These are phyloP conservation scores for Trifolium fragiferum DNA, from an alignment of 306 rosid species.

Conservation along the genomic window DNA sequence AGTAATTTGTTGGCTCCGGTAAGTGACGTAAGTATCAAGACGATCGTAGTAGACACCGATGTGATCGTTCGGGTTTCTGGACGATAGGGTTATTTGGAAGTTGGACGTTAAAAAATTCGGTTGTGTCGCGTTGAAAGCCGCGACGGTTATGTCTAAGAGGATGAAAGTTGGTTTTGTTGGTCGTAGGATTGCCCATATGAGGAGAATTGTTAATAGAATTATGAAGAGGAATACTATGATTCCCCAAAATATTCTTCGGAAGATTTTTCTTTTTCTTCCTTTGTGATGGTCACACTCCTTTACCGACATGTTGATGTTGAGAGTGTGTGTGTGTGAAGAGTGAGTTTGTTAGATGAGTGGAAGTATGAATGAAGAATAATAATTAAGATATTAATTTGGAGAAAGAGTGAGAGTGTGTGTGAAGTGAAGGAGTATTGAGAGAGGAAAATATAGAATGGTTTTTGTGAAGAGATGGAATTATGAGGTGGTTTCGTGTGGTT, in stretches of 20 bases:
- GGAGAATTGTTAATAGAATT: constrained; percentile 58
- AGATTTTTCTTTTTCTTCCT: not conserved
- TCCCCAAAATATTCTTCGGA: constrained; percentile 42
- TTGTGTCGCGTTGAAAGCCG: constrained; percentile 75
- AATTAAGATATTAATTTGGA: not conserved
- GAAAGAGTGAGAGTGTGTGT: not conserved
- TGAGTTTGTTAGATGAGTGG: not conserved
- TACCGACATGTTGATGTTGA: constrained; percentile 47
- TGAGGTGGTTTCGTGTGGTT: constrained; percentile 42
- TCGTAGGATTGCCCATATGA: constrained; percentile 75
- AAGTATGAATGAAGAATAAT: not conserved
- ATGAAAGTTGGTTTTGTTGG: constrained; percentile 80
- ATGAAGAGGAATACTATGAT: constrained; percentile 61
- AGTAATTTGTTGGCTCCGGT: constrained; percentile 79
- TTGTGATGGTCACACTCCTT: constrained; percentile 70
- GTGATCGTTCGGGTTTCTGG: constrained; percentile 82
- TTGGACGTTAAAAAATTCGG: constrained; percentile 74
- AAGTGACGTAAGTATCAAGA: constrained; percentile 66
- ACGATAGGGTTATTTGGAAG: constrained; percentile 72
- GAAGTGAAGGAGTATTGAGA: not conserved
- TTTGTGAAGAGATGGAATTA: constrained; percentile 6
- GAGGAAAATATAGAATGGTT: not conserved
- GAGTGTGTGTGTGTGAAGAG: constrained; percentile 16
- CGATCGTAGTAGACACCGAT: constrained; percentile 90
- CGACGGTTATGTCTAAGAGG: constrained; percentile 87